Base-by-base conservation (phyloP, 106 monocot genomes). In the Agapanthus africanus region DNA sequence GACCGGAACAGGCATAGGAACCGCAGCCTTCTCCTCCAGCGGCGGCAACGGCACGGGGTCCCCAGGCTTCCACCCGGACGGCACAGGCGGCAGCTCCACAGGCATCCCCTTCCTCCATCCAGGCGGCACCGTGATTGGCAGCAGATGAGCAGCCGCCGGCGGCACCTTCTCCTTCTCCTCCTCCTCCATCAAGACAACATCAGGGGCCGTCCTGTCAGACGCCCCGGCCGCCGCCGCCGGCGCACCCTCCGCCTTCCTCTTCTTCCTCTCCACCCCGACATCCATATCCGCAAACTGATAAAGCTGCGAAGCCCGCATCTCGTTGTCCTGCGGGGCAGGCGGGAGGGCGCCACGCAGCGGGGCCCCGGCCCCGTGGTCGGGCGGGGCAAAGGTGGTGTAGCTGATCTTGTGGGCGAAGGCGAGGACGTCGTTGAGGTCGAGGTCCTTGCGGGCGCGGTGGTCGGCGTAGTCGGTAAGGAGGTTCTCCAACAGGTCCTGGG, bases 371-470 rank as follows among this genome's bases (percentile, higher is more conserved):
- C 82, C 92, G 30, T 89, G 92, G 40, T 97, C 97, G 23, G 97
- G 97, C 2, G 97, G 97, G 5, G 97, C 97, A 57, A 92, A 97
- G 25, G 97, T 97, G 39, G 97, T 97, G 77, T 97, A 97, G 70
- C 97, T 97, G 52, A 97, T 87, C n/a, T 87, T 79, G 60, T 92
- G 97, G 1, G 92, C 97, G 61, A 87, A 90, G 11, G 89, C 70
- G 8, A 97, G 68, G 11, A 90, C 70, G 11, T 97, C 84, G 22
- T 85, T 36, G 22, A 92, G 72, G 44, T 87, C 80, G n/a, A 93
- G 54, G 14, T 74, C 71, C 61, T 71, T 54, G 23, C 60, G 62
- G 21, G 47, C 68, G 64, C 66, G 81, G 74, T 88, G 87, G 56
- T 89, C 67, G 30, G 86, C 51, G 77, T 97, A 97, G 71, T 97